Conservation (phyloP, 2,329 filamentous ascomycete species). For the Pseudocercospora fijiensis region DNA sequence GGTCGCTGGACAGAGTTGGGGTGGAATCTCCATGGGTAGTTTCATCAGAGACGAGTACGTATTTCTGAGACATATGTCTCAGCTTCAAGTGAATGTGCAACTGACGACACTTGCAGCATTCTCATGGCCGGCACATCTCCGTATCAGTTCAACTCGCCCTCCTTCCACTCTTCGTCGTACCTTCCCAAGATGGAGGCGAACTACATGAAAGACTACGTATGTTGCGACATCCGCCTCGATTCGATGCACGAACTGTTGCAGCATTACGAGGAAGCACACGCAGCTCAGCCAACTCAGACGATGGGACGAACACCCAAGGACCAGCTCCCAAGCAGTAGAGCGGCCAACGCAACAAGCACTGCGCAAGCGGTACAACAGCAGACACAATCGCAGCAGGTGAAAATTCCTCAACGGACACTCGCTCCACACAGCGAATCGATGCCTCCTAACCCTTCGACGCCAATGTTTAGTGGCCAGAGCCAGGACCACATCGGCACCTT, state of each 20-base stretch:
- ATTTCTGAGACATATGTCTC: slow-evolving; percentile 4
- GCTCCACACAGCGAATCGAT: slow-evolving; percentile 15
- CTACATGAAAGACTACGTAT: slow-evolving; percentile 96
- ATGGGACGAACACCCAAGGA: slow-evolving; percentile 42
- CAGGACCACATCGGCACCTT: slow-evolving; percentile 36
- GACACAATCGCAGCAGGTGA: slow-evolving; percentile 30
- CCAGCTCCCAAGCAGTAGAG: slow-evolving; percentile 38
- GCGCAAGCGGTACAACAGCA: slow-evolving; percentile 39
- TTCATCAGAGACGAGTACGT: slow-evolving; percentile 98
- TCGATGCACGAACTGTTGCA: slow-evolving; percentile 93
- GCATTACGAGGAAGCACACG: slow-evolving; percentile 95
- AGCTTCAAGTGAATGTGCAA: neutral
- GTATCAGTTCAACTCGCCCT: slow-evolving; percentile 81
- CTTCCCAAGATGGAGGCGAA: slow-evolving; percentile 66
- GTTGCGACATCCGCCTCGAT: slow-evolving; percentile 84
- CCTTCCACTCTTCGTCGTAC: slow-evolving; percentile 62
- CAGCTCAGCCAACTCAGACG: slow-evolving; percentile 53
- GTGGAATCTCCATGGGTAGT: slow-evolving; percentile 90
- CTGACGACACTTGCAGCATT: slow-evolving; percentile 59
- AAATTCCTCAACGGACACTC: slow-evolving; percentile 22
- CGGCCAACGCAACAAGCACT: slow-evolving; percentile 38
- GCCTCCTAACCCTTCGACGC: slow-evolving; percentile 18
- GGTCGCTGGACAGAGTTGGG: slow-evolving; percentile 89
- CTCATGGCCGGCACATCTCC: slow-evolving; percentile 97
- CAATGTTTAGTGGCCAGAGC: slow-evolving; percentile 37